Conservation (phyloP, 768 basidiomycete species). For the Cystofilobasidium ferigula region DNA sequence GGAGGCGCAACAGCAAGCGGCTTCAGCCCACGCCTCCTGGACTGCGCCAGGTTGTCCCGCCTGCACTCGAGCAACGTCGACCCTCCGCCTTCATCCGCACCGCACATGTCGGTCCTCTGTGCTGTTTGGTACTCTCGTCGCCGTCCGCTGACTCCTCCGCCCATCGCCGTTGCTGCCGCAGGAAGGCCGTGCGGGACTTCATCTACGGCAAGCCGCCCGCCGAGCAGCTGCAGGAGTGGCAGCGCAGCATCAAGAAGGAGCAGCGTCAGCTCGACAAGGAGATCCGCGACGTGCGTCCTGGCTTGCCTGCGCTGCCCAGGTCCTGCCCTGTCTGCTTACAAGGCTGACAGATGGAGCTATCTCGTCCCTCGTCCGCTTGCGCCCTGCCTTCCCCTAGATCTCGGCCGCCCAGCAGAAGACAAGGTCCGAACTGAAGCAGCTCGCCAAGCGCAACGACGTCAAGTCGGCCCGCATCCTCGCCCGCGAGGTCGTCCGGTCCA, state of each 20-base stretch:
- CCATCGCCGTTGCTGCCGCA: neutral
- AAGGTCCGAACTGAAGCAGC: slow-evolving; percentile 66
- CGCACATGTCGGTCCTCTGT: too few relatives aligned
- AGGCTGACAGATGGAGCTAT: neutral
- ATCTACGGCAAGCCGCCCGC: slow-evolving; percentile 94
- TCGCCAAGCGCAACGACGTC: slow-evolving; percentile 80
- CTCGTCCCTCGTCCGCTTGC: neutral
- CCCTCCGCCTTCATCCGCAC: too few relatives aligned
- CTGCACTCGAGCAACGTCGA: too few relatives aligned
- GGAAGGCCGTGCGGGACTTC: slow-evolving; percentile 41
- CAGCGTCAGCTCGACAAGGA: slow-evolving; percentile 78
- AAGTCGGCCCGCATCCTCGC: slow-evolving; percentile 89
- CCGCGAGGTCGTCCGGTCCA: slow-evolving; percentile 82
- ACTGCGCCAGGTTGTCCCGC: too few relatives aligned
- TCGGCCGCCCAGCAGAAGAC: slow-evolving; percentile 56
- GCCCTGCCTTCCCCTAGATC: neutral
- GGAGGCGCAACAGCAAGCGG: too few relatives aligned
- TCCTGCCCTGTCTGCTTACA: neutral
- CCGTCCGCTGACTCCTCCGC: neutral
- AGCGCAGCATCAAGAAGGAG: slow-evolving; percentile 70
- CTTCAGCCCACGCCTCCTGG: too few relatives aligned
- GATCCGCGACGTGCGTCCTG: slow-evolving; percentile 83
- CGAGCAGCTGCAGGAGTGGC: slow-evolving; percentile 86
- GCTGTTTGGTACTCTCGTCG: neutral
- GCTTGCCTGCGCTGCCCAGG: slow-evolving; percentile 29